These are phyloP conservation scores for Colletotrichum sansevieriae DNA, from an alignment of 2,329 filamentous ascomycete species.

Conservation along the genomic window DNA sequence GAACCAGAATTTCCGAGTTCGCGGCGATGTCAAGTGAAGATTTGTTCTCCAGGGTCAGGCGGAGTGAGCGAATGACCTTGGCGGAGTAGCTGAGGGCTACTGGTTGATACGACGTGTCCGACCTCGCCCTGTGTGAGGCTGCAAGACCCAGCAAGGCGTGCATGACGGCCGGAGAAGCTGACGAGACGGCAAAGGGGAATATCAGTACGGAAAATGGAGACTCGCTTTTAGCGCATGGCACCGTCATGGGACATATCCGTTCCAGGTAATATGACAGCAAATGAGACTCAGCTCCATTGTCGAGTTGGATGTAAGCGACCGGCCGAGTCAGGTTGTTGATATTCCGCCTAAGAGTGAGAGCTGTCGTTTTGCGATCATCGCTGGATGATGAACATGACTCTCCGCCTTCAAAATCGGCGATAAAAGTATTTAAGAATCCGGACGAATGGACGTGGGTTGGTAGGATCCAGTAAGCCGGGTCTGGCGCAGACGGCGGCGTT, in stretches of 20 bases:
- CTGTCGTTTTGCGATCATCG: conserved; percentile 21
- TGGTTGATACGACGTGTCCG: conserved; percentile 26
- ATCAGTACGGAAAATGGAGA: conserved; percentile 41
- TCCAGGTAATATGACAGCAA: conserved; percentile 40
- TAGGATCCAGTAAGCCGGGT: conserved; percentile 22
- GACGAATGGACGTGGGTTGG: conserved; percentile 29
- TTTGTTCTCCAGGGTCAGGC: conserved; percentile 26
- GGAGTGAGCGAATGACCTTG: conserved; percentile 39
- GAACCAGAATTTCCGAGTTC: conserved; percentile 39
- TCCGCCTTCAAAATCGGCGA: conserved; percentile 21
- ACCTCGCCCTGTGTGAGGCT: conserved; percentile 39
- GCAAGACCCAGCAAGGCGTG: conserved; percentile 41
- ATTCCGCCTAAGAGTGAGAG: conserved; percentile 25
- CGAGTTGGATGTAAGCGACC: conserved; percentile 29
- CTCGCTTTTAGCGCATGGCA: conserved; percentile 30
- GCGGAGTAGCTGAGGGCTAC: conserved; percentile 40
- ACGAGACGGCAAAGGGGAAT: conserved; percentile 40
- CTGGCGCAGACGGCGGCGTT: conserved; percentile 21
- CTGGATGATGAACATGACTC: conserved; percentile 23
- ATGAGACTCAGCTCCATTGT: conserved; percentile 27
- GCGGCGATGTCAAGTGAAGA: conserved; percentile 30
- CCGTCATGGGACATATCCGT: conserved; percentile 40
- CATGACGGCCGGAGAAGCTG: conserved; percentile 40
- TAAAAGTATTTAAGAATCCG: conserved; percentile 31
- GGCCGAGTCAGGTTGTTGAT: conserved; percentile 19